Conservation (phyloP, 192 early-diverging fungal genomes). For the Oehlia diaphana region DNA sequence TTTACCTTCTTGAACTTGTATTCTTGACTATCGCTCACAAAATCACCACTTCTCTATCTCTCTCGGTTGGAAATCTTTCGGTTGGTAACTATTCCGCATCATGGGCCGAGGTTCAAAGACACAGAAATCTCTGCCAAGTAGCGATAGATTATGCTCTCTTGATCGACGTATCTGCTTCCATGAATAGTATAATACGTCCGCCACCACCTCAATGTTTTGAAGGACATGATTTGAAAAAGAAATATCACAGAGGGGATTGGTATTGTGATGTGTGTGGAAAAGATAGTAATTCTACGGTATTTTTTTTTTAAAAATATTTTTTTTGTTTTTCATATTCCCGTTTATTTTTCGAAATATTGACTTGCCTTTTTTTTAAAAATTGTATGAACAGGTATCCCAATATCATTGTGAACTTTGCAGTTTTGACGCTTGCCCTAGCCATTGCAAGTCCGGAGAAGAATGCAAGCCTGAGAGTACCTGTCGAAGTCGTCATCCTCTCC, state of each 20-base stretch:
- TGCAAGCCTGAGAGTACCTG: conserved; percentile 2
- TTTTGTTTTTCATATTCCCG: background rate
- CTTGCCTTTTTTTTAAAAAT: background rate
- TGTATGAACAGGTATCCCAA: background rate
- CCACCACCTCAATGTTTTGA: conserved; percentile 14
- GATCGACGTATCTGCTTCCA: conserved; percentile 18
- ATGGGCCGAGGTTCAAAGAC: conserved; percentile 28
- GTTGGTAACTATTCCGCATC: background rate
- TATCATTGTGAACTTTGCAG: conserved; percentile 8
- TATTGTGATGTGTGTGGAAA: conserved; percentile 21
- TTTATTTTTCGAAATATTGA: too few species aligned
- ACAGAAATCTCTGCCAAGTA: conserved; percentile 8
- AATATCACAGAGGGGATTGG: background rate
- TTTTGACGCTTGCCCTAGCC: conserved; percentile 20
- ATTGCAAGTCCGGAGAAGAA: background rate
- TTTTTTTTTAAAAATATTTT: background rate
- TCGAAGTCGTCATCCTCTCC: background rate
- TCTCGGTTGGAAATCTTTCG: background rate
- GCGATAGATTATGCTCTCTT: conserved; percentile 25
- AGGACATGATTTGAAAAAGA: conserved; percentile 21
- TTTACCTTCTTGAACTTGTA: conserved; percentile 22
- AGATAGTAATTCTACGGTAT: background rate
- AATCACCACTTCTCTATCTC: conserved; percentile 7
- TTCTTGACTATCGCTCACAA: conserved; percentile 15
- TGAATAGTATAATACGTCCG: background rate